Percentiles rank a stretch among this genome's conserved stretches.
These are phyloP conservation scores for Torrubiella hemipterigena DNA, from an alignment of 2,329 filamentous ascomycete genomes.

Conservation along the genomic window DNA sequence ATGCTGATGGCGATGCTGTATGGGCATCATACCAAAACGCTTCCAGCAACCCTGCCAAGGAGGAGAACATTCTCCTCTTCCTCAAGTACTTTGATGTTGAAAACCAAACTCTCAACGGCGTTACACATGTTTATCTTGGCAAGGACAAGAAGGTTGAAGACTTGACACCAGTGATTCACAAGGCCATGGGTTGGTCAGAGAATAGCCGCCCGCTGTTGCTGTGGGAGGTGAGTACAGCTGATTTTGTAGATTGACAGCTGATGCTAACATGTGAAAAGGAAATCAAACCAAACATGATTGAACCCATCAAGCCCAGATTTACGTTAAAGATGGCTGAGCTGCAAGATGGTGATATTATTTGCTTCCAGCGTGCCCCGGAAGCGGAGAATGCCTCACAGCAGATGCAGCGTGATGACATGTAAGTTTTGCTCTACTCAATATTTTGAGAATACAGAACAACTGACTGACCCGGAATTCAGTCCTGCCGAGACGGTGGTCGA, in stretches of 20 bases:
- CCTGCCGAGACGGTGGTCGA: slow-evolving; percentile 48
- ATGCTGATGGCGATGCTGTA: slow-evolving; percentile 53
- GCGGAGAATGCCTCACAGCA: too few relatives aligned
- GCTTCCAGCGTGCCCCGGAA: slow-evolving; percentile 63
- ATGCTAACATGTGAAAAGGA: slow-evolving; percentile 36
- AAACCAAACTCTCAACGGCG: slow-evolving; percentile 60
- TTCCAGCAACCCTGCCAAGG: slow-evolving; percentile 44
- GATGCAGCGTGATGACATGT: too few relatives aligned
- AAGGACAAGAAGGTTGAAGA: slow-evolving; percentile 84
- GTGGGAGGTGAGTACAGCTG: slow-evolving; percentile 50
- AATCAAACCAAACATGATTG: slow-evolving; percentile 97
- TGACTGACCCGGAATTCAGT: too few relatives aligned
- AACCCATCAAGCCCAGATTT: slow-evolving; percentile 81
- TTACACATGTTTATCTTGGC: slow-evolving; percentile 76
- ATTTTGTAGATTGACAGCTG: not conserved
- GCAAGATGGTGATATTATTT: slow-evolving; percentile 93
- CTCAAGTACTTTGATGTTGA: slow-evolving; percentile 84
- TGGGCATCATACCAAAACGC: slow-evolving; percentile 57
- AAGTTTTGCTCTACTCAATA: too few relatives aligned
- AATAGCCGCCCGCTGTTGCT: slow-evolving; percentile 56
- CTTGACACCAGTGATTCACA: slow-evolving; percentile 62
- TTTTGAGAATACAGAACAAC: too few relatives aligned
- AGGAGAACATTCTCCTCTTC: slow-evolving; percentile 68
- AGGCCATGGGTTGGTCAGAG: slow-evolving; percentile 76
- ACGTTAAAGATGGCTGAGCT: slow-evolving; percentile 85